phyloP scores from a whole-genome alignment of 2,329 filamentous ascomycete species.

The Aspergillus brunneoviolaceus region DNA sequence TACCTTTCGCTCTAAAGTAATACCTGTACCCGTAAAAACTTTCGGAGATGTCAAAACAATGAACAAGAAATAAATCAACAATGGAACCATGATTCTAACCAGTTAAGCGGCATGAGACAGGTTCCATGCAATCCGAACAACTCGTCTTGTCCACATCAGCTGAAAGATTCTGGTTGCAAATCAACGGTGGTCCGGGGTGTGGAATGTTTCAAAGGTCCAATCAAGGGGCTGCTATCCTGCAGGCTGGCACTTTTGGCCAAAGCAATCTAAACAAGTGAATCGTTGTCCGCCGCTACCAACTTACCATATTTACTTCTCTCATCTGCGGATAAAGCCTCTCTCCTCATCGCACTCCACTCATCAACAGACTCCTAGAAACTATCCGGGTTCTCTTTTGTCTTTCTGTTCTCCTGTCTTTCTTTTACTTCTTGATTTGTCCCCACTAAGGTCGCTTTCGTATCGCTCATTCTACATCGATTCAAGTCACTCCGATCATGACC shows the following conservation, averaged over 20 bases:
- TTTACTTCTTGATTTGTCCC: conserved; percentile 8
- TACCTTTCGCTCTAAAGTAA: not conserved
- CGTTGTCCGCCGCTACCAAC: not conserved
- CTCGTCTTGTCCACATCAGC: not conserved
- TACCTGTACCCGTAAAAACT: not conserved
- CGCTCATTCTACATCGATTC: not conserved
- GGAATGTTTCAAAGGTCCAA: not conserved
- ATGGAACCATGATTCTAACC: not conserved
- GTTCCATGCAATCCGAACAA: not conserved
- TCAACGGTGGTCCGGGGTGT: not conserved
- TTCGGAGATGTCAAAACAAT: not conserved
- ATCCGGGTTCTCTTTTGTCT: not conserved
- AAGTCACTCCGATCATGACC: conserved; percentile 42
- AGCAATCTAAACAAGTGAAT: not conserved
- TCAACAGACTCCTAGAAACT: not conserved
- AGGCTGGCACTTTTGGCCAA: not conserved
- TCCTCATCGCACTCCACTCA: not conserved
- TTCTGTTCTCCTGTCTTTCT: not conserved
- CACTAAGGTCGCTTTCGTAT: not conserved
- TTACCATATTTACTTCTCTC: not conserved
- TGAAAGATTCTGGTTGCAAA: not conserved
- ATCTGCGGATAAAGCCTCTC: too few relatives aligned
- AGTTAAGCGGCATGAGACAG: not conserved
- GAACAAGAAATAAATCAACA: not conserved
- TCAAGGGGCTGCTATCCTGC: not conserved